Conservation (phyloP, 2,329 filamentous ascomycete genomes). For the Spiromastix sp. region DNA sequence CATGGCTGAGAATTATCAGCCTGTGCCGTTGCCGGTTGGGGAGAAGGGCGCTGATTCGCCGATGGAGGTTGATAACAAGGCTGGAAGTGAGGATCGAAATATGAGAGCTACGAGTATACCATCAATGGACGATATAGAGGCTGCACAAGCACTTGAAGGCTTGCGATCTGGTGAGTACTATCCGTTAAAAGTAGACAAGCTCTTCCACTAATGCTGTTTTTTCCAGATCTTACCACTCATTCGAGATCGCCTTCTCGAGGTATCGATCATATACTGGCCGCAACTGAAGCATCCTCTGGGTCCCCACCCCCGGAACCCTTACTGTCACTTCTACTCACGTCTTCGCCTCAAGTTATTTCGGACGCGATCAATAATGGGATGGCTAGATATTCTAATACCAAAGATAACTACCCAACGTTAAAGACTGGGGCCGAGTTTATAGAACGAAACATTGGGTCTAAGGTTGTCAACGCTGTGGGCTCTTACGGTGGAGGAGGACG, state of each 20-base stretch:
- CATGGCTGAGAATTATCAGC: background rate
- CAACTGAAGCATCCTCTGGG: slow-evolving; percentile 24
- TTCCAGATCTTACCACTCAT: slow-evolving; percentile 55
- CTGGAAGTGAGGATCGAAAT: slow-evolving; percentile 28
- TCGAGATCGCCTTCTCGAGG: slow-evolving; percentile 44
- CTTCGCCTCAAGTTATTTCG: slow-evolving; percentile 75
- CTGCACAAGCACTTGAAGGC: slow-evolving; percentile 66
- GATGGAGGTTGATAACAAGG: slow-evolving; percentile 31
- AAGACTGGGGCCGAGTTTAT: slow-evolving; percentile 85
- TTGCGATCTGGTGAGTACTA: slow-evolving; percentile 55
- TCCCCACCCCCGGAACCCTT: slow-evolving; percentile 62
- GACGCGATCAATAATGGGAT: slow-evolving; percentile 76
- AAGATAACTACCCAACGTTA: slow-evolving; percentile 82
- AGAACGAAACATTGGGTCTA: slow-evolving; percentile 71
- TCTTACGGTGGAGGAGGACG: slow-evolving; percentile 76
- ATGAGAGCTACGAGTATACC: slow-evolving; percentile 36
- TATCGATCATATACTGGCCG: slow-evolving; percentile 18
- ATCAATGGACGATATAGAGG: slow-evolving; percentile 43
- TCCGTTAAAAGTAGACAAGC: background rate
- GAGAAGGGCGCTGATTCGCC: slow-evolving; percentile 14
- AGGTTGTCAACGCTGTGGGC: slow-evolving; percentile 76
- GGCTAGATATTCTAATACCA: slow-evolving; percentile 75
- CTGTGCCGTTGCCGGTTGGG: background rate
- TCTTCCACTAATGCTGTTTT: slow-evolving; percentile 7
- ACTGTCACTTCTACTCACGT: slow-evolving; percentile 74